A percentile compares a stretch with the other conserved stretches of the same genome.
phyloP scores from a whole-genome alignment of 495 filamentous ascomycete genomes.

The Usnea hakonensis region DNA sequence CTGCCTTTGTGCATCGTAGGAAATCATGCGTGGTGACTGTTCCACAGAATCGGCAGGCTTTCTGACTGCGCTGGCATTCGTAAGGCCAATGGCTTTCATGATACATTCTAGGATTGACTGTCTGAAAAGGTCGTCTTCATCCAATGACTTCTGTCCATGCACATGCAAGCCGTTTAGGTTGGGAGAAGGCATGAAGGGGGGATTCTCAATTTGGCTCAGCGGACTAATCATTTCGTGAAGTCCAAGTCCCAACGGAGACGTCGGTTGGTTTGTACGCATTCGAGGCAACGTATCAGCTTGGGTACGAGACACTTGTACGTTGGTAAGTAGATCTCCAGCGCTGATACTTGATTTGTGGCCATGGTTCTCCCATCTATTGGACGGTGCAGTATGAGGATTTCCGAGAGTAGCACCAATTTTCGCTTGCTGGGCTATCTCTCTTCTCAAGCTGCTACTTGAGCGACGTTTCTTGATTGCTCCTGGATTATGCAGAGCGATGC shows the following conservation, averaged over 20 bases:
- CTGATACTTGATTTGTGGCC: conserved; percentile 38
- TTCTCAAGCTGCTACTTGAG: conserved; percentile 67
- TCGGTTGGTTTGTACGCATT: conserved; percentile 28
- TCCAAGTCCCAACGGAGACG: conserved; percentile 26
- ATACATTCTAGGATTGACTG: conserved; percentile 91
- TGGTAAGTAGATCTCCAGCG: conserved; percentile 73
- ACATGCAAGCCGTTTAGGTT: conserved; percentile 42
- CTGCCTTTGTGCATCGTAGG: conserved; percentile 75
- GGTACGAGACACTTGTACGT: conserved; percentile 63
- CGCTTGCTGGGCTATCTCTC: conserved; percentile 70
- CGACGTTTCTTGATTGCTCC: conserved; percentile 56
- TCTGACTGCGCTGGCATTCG: conserved; percentile 51
- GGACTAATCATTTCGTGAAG: conserved; percentile 41
- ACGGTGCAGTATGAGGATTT: conserved; percentile 25
- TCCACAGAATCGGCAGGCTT: conserved; percentile 67
- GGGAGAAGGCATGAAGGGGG: conserved; percentile 50
- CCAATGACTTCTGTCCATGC: conserved; percentile 64
- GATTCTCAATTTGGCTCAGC: conserved; percentile 48
- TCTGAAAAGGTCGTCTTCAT: conserved; percentile 82
- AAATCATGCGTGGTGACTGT: conserved; percentile 74
- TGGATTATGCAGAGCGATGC: conserved; percentile 90
- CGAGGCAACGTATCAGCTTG: conserved; percentile 6
- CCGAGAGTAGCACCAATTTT: conserved; percentile 34
- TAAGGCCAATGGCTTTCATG: conserved; percentile 86
- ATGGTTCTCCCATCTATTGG: background rate